Evolutionary conservation across 352 stramenopile species (phyloP).

Genomic region (Elongisporangium prolatum): DNA sequence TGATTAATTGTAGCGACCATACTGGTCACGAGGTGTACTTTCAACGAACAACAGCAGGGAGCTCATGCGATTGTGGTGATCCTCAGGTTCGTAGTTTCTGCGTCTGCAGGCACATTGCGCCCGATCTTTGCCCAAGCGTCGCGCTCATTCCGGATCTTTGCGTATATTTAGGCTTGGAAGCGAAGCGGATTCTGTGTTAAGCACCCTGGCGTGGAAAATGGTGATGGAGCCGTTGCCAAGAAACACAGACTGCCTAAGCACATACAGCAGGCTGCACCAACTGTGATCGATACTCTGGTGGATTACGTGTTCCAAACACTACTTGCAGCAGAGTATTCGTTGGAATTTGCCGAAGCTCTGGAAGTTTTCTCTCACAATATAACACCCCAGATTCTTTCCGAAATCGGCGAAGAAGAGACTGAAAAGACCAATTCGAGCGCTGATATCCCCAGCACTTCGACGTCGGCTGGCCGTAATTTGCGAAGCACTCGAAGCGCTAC

Average conservation of each 20-base stretch:
- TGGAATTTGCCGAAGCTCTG: constrained; percentile 69
- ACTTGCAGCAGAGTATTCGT: constrained; percentile 54
- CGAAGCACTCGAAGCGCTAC: background rate
- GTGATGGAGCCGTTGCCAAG: constrained; percentile 22
- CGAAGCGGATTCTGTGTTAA: constrained; percentile 71
- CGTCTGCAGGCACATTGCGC: background rate
- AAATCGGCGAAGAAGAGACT: constrained; percentile 20
- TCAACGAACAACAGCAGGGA: constrained; percentile 79
- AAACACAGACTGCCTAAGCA: constrained; percentile 68
- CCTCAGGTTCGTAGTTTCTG: constrained; percentile 40
- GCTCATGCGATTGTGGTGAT: constrained; percentile 84
- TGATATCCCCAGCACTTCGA: background rate
- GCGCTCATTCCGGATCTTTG: background rate
- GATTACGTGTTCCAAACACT: constrained; percentile 73
- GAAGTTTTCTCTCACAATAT: constrained; percentile 64
- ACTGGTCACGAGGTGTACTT: constrained; percentile 84
- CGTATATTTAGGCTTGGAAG: constrained; percentile 62
- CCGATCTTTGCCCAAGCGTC: background rate
- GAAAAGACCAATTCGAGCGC: constrained; percentile 1
- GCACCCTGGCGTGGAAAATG: constrained; percentile 52
- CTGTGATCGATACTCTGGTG: constrained; percentile 74
- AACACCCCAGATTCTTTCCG: constrained; percentile 32
- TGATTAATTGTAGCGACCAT: constrained; percentile 34
- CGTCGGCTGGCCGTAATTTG: background rate
- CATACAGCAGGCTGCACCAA: constrained; percentile 35